Evolutionary conservation across 495 filamentous ascomycete genomes (phyloP).

Genomic region (Astrothelium subdiscretum): DNA sequence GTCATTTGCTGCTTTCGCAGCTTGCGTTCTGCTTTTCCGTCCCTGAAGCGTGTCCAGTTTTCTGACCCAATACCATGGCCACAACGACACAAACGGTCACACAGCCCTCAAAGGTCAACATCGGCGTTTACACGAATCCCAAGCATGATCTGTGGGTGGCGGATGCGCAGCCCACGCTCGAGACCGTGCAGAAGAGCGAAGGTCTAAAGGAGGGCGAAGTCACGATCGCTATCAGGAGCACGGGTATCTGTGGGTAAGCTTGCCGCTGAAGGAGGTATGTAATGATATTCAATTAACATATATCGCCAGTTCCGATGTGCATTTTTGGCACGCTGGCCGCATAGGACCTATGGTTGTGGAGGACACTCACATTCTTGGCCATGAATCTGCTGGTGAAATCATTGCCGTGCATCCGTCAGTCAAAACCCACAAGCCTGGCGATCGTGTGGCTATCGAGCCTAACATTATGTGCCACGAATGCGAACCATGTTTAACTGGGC

Average conservation of each 20-base stretch:
- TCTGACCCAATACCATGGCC: slow-evolving; percentile 5
- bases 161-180: slow-evolving; percentile 60
- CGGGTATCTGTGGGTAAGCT: slow-evolving; percentile 82
- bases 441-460: slow-evolving; percentile 83
- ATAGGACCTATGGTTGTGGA: slow-evolving; percentile 91
- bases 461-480: slow-evolving; percentile 82
- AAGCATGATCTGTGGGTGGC: slow-evolving; percentile 83
- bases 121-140: slow-evolving; percentile 91
- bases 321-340: slow-evolving; percentile 90
- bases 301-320: slow-evolving; percentile 64
- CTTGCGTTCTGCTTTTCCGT: background rate
- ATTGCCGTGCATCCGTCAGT: slow-evolving; percentile 73
- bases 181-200: slow-evolving; percentile 59
- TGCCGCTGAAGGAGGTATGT: background rate
- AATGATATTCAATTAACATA: background rate
- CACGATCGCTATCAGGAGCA: slow-evolving; percentile 73
- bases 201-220: slow-evolving; percentile 70
- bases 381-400: slow-evolving; percentile 80
- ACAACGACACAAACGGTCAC: slow-evolving; percentile 18
- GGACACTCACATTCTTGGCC: slow-evolving; percentile 78
- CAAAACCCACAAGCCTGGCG: slow-evolving; percentile 60
- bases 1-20: too few species aligned
- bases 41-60: background rate
- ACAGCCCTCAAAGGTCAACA: slow-evolving; percentile 57
- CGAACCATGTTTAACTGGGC: slow-evolving; percentile 78